Evolutionary conservation across 83 land plant species (phyloP).

Genomic region (Diphasiastrum complanatum): DNA sequence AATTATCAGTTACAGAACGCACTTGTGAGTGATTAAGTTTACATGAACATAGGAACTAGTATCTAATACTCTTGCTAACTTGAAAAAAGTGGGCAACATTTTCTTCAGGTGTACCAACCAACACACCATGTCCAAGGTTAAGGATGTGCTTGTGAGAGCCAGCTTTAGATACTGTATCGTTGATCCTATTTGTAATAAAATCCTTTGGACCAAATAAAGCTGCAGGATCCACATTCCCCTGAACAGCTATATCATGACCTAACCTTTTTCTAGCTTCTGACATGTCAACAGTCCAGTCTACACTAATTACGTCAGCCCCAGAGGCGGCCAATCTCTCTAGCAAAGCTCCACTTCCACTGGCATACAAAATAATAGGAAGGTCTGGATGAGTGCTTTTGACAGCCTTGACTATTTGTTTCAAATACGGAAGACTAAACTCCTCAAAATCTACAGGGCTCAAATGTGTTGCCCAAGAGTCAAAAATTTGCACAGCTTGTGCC

Average conservation of each 20-base stretch:
- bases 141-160: conserved; percentile 8
- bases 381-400: conserved; percentile 9
- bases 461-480: conserved; percentile 15
- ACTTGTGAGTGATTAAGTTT: no score
- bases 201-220: conserved; percentile 7
- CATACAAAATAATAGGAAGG: conserved; percentile 4
- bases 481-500: conserved; percentile 11
- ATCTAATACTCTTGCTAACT: not conserved
- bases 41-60: no score
- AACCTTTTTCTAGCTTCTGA: conserved; percentile 10
- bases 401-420: conserved; percentile 1
- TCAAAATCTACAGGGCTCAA: conserved; percentile 14
- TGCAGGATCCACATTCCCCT: conserved; percentile 10
- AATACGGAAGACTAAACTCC: conserved; percentile 14
- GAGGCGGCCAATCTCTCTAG: conserved; percentile 7
- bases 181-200: not conserved
- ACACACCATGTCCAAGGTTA: conserved; percentile 12
- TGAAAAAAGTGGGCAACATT: conserved; percentile 14
- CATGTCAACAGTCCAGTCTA: conserved; percentile 17
- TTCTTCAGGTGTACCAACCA: conserved; percentile 14
- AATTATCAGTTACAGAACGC: no score
- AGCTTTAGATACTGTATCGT: conserved; percentile 5
- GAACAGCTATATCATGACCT: conserved; percentile 11
- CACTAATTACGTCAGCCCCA: conserved; percentile 9
- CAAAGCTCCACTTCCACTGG: conserved; percentile 10